phyloP scores from a whole-genome alignment of 2,329 filamentous ascomycete genomes.

The Chrysoporthe puriensis region DNA sequence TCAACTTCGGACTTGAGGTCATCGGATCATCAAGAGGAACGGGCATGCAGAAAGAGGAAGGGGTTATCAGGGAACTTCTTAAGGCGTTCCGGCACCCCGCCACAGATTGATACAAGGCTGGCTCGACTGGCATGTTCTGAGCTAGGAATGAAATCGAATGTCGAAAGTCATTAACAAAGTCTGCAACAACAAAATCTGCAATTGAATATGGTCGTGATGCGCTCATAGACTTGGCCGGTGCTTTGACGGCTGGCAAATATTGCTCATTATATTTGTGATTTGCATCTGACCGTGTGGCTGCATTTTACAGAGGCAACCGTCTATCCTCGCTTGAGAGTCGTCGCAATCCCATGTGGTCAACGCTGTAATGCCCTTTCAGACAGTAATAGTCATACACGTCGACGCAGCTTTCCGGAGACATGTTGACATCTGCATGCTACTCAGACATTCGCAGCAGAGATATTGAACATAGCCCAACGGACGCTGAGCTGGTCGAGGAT shows the following conservation, averaged over 20 bases:
- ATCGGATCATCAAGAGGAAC: not conserved
- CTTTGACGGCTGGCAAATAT: not conserved
- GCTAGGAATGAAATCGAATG: not conserved
- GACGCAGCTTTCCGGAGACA: not conserved
- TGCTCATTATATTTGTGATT: not conserved
- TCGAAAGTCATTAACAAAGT: not conserved
- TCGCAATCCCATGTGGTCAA: not conserved
- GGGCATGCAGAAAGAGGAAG: not conserved
- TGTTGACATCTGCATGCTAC: not conserved
- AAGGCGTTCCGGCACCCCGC: conserved; percentile 3
- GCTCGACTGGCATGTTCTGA: conserved; percentile 1
- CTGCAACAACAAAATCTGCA: not conserved
- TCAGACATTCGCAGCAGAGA: not conserved
- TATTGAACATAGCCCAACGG: not conserved
- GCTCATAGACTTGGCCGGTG: not conserved
- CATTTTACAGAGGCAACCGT: not conserved
- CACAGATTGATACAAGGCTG: conserved; percentile 3
- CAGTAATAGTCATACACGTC: not conserved
- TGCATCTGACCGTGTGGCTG: not conserved
- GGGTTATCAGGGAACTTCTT: not conserved
- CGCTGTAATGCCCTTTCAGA: not conserved
- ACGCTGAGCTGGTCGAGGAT: not conserved
- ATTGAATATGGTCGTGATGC: not conserved
- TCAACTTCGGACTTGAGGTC: not conserved
- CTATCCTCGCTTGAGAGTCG: not conserved